phyloP scores from a whole-genome alignment of 2,329 filamentous ascomycete species.

The Cladosporium colombiae region DNA sequence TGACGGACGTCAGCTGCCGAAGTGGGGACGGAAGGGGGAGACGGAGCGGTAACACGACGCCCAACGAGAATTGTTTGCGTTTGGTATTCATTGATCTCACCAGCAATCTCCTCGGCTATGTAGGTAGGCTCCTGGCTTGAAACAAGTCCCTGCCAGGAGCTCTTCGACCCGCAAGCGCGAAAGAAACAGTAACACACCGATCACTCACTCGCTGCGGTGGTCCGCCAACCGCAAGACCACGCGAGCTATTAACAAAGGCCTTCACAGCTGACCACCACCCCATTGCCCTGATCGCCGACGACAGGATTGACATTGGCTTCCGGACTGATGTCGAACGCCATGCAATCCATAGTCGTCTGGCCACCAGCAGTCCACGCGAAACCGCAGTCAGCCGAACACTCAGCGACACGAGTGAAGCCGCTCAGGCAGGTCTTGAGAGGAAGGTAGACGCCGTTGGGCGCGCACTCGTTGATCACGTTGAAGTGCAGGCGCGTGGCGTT shows the following conservation, averaged over 20 bases:
- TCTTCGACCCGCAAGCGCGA: not conserved
- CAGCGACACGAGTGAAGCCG: not conserved
- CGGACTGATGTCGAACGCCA: not conserved
- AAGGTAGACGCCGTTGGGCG: conserved; percentile 9
- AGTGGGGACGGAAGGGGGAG: not conserved
- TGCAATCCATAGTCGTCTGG: conserved; percentile 4
- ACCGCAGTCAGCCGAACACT: conserved; percentile 1
- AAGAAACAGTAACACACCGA: not conserved
- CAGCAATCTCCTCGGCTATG: not conserved
- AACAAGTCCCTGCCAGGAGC: not conserved
- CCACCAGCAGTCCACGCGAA: not conserved
- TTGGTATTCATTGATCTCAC: not conserved
- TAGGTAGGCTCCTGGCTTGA: not conserved
- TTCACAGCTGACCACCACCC: conserved; percentile 3
- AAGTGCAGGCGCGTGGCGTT: conserved; percentile 8
- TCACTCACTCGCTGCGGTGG: not conserved
- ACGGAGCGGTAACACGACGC: not conserved
- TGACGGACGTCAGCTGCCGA: conserved; percentile 5
- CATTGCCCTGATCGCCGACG: not conserved
- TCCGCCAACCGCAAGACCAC: not conserved
- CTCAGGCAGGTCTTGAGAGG: not conserved
- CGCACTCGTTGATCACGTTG: conserved; percentile 11
- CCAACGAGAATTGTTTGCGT: conserved; percentile 4
- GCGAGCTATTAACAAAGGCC: not conserved
- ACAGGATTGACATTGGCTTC: not conserved